These are phyloP conservation scores for Ustilago vetiveriae DNA, from an alignment of 1,284 basidiomycete species.

Conservation along the genomic window DNA sequence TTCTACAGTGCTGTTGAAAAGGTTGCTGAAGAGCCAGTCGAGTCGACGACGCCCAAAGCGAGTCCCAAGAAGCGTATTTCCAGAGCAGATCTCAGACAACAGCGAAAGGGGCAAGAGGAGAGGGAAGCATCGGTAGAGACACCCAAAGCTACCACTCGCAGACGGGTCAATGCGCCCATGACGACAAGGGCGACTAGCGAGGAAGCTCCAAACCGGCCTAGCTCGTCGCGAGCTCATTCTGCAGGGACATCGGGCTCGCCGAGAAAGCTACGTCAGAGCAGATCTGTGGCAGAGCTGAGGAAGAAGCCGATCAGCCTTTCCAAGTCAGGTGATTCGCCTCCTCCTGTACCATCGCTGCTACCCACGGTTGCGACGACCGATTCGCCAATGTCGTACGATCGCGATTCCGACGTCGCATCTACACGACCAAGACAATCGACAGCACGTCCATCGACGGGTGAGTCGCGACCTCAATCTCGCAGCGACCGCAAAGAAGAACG, in stretches of 20 bases:
- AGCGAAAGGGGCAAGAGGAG: constrained; percentile 9
- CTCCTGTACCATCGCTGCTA: constrained; percentile 10
- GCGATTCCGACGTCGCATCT: neutral
- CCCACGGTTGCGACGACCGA: neutral
- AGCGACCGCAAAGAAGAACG: constrained; percentile 11
- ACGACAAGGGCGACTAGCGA: constrained; percentile 30
- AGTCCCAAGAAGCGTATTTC: constrained; percentile 14
- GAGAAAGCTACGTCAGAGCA: constrained; percentile 25
- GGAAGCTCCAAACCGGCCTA: constrained; percentile 21
- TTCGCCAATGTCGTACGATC: constrained; percentile 4
- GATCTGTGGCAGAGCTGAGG: constrained; percentile 24
- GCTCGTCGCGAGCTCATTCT: neutral
- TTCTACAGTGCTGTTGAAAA: constrained; percentile 5
- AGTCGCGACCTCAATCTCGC: neutral
- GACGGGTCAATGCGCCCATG: constrained; percentile 6
- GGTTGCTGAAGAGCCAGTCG: neutral
- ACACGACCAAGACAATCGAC: neutral
- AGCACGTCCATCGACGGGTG: constrained; percentile 5
- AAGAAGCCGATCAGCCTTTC: constrained; percentile 10
- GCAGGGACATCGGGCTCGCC: constrained; percentile 5
- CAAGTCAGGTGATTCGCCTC: constrained; percentile 4
- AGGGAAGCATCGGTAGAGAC: constrained; percentile 3
- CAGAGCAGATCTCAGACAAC: neutral
- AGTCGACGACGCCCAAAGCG: constrained; percentile 27
- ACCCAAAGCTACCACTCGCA: constrained; percentile 15